Base-by-base conservation (phyloP, 208 protist species). In the Acanthamoeba sp. region DNA sequence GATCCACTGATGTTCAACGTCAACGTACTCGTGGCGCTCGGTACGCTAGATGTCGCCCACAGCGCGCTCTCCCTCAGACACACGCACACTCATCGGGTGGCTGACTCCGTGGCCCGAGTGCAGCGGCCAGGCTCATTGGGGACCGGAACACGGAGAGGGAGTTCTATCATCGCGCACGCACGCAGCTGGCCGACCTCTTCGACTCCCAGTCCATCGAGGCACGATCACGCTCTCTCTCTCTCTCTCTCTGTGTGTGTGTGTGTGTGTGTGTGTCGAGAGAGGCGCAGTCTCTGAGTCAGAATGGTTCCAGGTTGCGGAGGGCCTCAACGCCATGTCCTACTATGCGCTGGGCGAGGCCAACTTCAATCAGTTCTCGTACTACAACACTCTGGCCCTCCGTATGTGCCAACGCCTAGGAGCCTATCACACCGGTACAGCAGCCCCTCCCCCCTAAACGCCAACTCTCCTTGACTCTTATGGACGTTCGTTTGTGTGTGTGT, bases 241-340 rank as follows among this genome's bases (percentile, higher is more conserved):
- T n/a, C n/a, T n/a, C n/a, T n/a, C n/a, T n/a, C n/a, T n/a, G n/a
- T n/a, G n/a, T n/a, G n/a, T n/a, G n/a, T n/a, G n/a, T n/a, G n/a
- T n/a, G n/a, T n/a, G n/a, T n/a, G n/a, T n/a, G n/a, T n/a, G n/a
- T n/a, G n/a, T n/a, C n/a, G n/a, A n/a, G n/a, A n/a, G n/a, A n/a
- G n/a, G n/a, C n/a, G n/a, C n/a, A n/a, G n/a, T n/a, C n/a, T n/a
- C n/a, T n/a, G n/a, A n/a, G n/a, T n/a, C n/a, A 55, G 16, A 55
- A 55, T 55, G 48, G 48, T 55, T 6, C 14, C 62, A 71, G 62
- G 66, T 76, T 9, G 66, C 66, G 3, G 66, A 76, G 66, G 66
- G 66, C 24, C 66, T 76, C 66, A 42, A 20, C 12, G 66, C 66
- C 36, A 76, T 76, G 66, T 27, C 66, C 66, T 76, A 76, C 66